Evolutionary conservation across 257 asterid genomes (phyloP).

Genomic region (Scutellaria baicalensis): DNA sequence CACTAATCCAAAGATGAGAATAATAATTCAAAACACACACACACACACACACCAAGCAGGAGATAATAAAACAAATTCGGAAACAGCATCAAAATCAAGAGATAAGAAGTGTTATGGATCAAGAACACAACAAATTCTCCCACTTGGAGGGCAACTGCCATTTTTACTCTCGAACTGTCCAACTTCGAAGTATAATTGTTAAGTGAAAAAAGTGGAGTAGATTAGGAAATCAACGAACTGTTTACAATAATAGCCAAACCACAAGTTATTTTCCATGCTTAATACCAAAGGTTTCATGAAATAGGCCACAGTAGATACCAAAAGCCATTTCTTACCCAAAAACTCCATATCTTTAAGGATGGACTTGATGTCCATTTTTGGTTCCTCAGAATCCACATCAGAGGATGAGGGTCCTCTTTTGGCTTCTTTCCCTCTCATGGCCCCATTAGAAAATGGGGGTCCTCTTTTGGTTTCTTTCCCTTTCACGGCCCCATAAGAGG

Average conservation of each 20-base stretch:
- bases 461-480: conserved; percentile 17
- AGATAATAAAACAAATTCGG: not conserved
- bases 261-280: not conserved
- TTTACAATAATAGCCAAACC: not conserved
- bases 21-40: no score
- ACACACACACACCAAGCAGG: not conserved
- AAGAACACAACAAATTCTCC: not conserved
- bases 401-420: conserved; percentile 18
- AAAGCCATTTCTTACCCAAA: conserved; percentile 31
- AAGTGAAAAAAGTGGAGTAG: not conserved
- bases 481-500: conserved; percentile 4
- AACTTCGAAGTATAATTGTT: not conserved
- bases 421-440: conserved; percentile 19
- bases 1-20: not conserved
- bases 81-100: not conserved
- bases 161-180: not conserved
- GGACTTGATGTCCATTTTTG: conserved; percentile 43
- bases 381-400: conserved; percentile 20
- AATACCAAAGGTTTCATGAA: not conserved
- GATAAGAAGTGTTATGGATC: not conserved
- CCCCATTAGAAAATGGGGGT: conserved; percentile 1
- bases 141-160: not conserved
- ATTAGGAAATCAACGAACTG: not conserved
- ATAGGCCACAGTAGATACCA: not conserved
- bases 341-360: conserved; percentile 55